Evolutionary conservation across 2,329 filamentous ascomycete species (phyloP).

Genomic region (Knufia petricola): DNA sequence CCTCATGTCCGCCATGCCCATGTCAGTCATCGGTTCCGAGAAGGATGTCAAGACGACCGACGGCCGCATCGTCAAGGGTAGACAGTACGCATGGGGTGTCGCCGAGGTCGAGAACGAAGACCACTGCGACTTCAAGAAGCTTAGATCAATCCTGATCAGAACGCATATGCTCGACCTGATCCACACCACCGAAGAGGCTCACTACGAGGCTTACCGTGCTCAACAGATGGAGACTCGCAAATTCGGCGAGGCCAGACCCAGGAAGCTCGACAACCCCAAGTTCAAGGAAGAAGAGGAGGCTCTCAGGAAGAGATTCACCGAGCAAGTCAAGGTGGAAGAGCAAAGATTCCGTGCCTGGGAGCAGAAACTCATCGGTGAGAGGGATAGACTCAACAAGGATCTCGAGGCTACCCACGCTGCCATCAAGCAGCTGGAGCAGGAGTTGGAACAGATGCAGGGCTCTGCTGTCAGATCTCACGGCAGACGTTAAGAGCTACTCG

Average conservation of each 20-base stretch:
- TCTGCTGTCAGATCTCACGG: conserved; percentile 83
- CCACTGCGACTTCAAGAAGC: conserved; percentile 99
- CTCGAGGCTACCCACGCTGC: conserved; percentile 92
- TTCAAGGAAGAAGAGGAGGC: conserved; percentile 99
- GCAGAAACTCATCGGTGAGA: conserved; percentile 98
- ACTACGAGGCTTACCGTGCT: conserved; percentile 98
- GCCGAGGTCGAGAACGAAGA: conserved; percentile 99
- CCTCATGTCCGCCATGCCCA: conserved; percentile 94
- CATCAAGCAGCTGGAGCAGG: conserved; percentile 57
- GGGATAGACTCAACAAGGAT: conserved; percentile 99
- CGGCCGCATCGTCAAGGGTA: conserved; percentile 94
- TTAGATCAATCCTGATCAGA: conserved; percentile 95
- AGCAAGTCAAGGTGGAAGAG: conserved; percentile 99
- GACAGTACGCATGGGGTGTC: conserved; percentile 98
- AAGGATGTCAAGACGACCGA: conserved; percentile 97
- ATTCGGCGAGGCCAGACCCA: conserved; percentile 91
- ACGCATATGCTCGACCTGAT: conserved; percentile 99
- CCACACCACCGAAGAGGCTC: conserved; percentile 97
- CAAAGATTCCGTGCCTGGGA: conserved; percentile 99
- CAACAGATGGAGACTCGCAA: conserved; percentile 99
- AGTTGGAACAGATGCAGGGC: conserved; percentile 90
- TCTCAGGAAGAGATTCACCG: conserved; percentile 95
- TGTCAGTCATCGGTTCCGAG: conserved; percentile 97
- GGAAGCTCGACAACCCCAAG: conserved; percentile 99
- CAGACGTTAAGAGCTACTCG: conserved; percentile 56